phyloP scores from a whole-genome alignment of 2,329 filamentous ascomycete species.

The Colletotrichum camelliae region DNA sequence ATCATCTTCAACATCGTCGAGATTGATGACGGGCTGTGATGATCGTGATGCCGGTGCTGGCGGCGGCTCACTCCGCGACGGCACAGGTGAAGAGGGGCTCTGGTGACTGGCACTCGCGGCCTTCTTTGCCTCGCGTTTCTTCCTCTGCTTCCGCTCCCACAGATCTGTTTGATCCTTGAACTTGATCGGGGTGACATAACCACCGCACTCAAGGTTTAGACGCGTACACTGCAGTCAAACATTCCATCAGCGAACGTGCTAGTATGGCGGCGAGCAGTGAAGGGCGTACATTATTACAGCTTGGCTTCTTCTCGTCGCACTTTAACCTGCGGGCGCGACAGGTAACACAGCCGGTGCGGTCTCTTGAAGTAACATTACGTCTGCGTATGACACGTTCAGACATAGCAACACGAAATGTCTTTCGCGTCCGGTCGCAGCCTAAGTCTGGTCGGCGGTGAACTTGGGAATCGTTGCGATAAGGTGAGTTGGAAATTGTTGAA shows the following conservation, averaged over 20 bases:
- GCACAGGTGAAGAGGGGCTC: background rate
- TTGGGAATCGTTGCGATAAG: background rate
- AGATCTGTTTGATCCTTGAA: conserved; percentile 6
- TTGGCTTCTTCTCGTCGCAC: conserved; percentile 47
- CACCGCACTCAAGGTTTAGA: conserved; percentile 1
- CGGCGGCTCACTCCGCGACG: background rate
- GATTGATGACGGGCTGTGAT: background rate
- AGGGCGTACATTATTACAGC: conserved; percentile 28
- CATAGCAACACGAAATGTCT: background rate
- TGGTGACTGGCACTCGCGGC: background rate
- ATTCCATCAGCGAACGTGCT: background rate
- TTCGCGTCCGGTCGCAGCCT: background rate
- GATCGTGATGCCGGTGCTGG: background rate
- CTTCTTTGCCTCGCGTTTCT: background rate
- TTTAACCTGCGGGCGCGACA: conserved; percentile 49
- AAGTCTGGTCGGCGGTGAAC: background rate
- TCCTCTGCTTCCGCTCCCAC: background rate
- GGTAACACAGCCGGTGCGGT: background rate
- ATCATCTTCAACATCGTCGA: background rate
- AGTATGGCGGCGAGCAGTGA: background rate
- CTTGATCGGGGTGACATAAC: background rate
- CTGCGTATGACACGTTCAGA: background rate
- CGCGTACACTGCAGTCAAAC: background rate
- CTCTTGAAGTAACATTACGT: background rate
- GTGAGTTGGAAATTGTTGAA: background rate